Base-by-base conservation (phyloP, 208 protist genomes). In the Trichomonas vaginalis region DNA sequence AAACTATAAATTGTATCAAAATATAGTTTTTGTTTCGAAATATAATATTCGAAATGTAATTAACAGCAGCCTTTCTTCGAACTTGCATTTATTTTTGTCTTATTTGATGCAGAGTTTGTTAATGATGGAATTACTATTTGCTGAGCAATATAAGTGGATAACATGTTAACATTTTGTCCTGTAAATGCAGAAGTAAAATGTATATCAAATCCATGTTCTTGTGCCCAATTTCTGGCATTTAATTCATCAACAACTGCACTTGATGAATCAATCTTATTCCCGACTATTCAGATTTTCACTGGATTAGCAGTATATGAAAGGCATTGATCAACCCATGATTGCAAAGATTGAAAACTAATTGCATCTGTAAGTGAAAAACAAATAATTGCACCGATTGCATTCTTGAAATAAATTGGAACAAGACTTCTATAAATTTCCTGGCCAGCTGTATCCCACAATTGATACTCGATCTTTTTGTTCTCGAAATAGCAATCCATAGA, bases 381-480 rank as follows among this genome's bases (percentile, higher is more conserved):
- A 35, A 90, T 35, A 2, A 90, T 17, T 48, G 82, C 82, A 12
- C 37, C 37, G 1, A 35, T 10, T n/a, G 82, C 82, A n/a, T 48
- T 21, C 32, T n/a, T 46, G 23, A 48, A 90, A n/a, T 90, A 90
- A 35, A 48, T n/a, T 48, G 37, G 37, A 46, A 48, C 37, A 0
- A 90, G 4, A 1, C 3, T n/a, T 35, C 42, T 0, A 17, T 48
- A 90, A 10, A 23, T 9, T 48, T 90, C 82, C 42, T 90, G 82
- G 12, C 82, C 82, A 12, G 82, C 82, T 90, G 82, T 90, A 48
- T 90, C 82, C 82, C 82, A 90, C 8, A 90, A n/a, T n/a, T 90
- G 82, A 48, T 48, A 45, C 37, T 86, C 0, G 9, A 45, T 27
- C 17, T 45, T 46, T 90, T 90, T 48, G 42, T 35, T n/a, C 4